Percentiles rank a stretch among this genome's conserved stretches.
Evolutionary conservation across 2,329 filamentous ascomycete species (phyloP).

Genomic region (Colletotrichum sp.): DNA sequence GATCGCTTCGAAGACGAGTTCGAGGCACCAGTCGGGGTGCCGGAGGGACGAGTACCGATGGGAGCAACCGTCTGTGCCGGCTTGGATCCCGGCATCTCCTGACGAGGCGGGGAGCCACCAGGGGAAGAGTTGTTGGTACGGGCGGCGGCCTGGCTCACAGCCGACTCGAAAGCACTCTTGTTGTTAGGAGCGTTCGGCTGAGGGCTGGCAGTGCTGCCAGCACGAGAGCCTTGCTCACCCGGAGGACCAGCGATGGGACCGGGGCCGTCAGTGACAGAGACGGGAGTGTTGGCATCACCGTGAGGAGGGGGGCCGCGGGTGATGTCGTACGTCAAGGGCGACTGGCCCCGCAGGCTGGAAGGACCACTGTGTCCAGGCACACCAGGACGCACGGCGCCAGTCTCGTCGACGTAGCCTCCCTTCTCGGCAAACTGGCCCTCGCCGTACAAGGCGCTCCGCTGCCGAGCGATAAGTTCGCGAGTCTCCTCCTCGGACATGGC

Average conservation of each 20-base stretch:
- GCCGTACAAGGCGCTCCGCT: slow-evolving; percentile 93
- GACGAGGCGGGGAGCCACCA: slow-evolving; percentile 78
- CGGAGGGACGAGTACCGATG: slow-evolving; percentile 86
- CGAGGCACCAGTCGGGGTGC: slow-evolving; percentile 50
- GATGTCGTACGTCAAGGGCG: slow-evolving; percentile 76
- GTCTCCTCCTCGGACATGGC: slow-evolving; percentile 95
- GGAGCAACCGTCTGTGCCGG: slow-evolving; percentile 76
- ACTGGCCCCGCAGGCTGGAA: slow-evolving; percentile 74
- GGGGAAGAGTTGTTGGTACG: slow-evolving; percentile 87
- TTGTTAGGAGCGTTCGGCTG: slow-evolving; percentile 66
- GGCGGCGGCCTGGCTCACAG: slow-evolving; percentile 72
- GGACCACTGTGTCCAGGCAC: slow-evolving; percentile 70
- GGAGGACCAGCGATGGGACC: slow-evolving; percentile 54
- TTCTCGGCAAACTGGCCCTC: slow-evolving; percentile 73
- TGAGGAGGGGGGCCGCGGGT: slow-evolving; percentile 46
- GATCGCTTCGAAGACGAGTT: slow-evolving; percentile 73
- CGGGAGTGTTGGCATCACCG: slow-evolving; percentile 54
- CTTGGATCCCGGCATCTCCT: slow-evolving; percentile 61
- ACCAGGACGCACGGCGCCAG: slow-evolving; percentile 64
- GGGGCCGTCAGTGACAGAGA: slow-evolving; percentile 40
- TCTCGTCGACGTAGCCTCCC: slow-evolving; percentile 72
- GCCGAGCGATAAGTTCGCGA: slow-evolving; percentile 92
- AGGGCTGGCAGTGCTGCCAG: slow-evolving; percentile 87
- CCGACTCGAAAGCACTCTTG: slow-evolving; percentile 66
- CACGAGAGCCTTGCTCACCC: slow-evolving; percentile 66